Base-by-base conservation (phyloP, 2,329 filamentous ascomycete species). In the Scolecobasidium constrictum region DNA sequence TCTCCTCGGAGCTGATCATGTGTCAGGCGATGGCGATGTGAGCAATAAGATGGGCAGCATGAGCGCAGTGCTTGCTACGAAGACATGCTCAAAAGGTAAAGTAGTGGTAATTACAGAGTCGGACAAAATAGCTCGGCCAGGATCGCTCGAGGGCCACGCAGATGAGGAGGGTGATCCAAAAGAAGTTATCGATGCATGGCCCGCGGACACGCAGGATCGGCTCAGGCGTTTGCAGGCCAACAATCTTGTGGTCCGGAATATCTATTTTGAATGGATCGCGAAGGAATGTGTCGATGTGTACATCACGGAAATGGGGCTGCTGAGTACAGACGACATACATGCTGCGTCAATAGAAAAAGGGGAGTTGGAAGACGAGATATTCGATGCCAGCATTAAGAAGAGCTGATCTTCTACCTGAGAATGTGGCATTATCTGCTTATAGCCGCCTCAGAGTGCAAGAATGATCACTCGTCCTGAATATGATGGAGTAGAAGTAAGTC, bases 31-130 rank as follows among this genome's bases (percentile, higher is more conserved):
- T 1, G 79, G 77, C 2, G 70, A 73, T 21, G 72, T 83, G 15
- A 77, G 71, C 55, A 84, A 83, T 58, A 84, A 83, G 57, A 77
- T 69, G 0, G 79, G 80, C 0, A 79, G 76, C 2, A 57, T 83
- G 5, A 69, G 76, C 1, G 69, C 73, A 1, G 67, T 75, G 0
- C 61, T 82, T 2, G 67, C 71, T 39, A 71, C 73, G 5, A 73
- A 66, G 42, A 56, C 71, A 39, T 56, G 72, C 3, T 65, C 68
- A 1, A 46, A 46, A 0, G 65, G 60, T 9, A 70, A 67, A 45
- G 62, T 79, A 1, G 56, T 81, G 3, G 71, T 77, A 1, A 49
- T 83, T 3, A 71, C 72, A 35, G 75, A 79, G 43, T 62, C 67
- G 4, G 78, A 80, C 38, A 84, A 83, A 56, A 67, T 84, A 19